Evolutionary conservation across 441 rosid species (phyloP), one percentile per base, ranked within the genome.

Genomic region (Codiaeum variegatum): DNA sequence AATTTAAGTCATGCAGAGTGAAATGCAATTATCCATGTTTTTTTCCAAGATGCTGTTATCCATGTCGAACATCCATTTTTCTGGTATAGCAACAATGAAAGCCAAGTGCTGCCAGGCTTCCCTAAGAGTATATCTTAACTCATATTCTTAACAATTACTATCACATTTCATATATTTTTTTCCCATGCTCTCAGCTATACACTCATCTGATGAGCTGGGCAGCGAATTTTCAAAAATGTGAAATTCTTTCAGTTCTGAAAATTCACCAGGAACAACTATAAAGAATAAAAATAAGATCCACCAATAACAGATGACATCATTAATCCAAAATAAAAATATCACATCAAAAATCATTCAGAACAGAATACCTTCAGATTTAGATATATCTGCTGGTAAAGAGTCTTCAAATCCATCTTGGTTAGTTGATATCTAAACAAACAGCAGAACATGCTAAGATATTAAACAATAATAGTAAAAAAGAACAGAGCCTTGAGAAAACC

Each of bases 291-390:
- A 21, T 36, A 34, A 36, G 24, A 72, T 75, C 66, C 5, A 51
- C n/a, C 36, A 55, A 62, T 5, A 16, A 31, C 19, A 67, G 29
- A 56, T 54, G 26, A 34, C 26, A 49, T 21, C 34, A 15, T 47
- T 26, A 21, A 15, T 34, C 49, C 51, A 46, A 16, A 36, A 40
- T 61, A 49, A 69, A 44, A 42, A 59, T n/a, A 65, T 13, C 44
- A 72, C 42, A 44, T 47, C 52, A 54, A 34, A 47, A 77, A 42
- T 38, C 66, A 77, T 67, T 73, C 61, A 68, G 51, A 74, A 78
- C 76, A 32, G 47, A 42, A 63, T 84, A 92, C 97, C 97, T 82
- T 82, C 82, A 55, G 67, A 76, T 66, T 70, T 66, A 67, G 70
- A 80, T 15, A 83, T 74, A 74, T 32, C 38, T 68, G 73, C 74